Evolutionary conservation across 352 stramenopile species (phyloP).

Genomic region (Phytophthora sojae): DNA sequence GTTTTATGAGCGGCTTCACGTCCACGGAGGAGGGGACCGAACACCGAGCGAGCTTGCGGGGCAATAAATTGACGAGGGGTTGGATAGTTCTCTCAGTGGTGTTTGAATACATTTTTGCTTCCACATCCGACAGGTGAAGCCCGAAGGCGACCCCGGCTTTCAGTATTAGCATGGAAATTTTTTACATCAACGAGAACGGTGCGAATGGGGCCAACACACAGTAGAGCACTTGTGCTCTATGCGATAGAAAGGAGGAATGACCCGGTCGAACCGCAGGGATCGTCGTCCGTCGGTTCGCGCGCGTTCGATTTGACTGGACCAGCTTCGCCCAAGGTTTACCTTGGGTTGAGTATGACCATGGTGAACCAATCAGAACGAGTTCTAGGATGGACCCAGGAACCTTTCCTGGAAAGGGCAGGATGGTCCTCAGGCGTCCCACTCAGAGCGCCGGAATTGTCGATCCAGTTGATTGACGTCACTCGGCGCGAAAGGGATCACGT

Average conservation of each 20-base stretch:
- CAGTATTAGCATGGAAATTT: slow-evolving; percentile 88
- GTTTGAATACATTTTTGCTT: slow-evolving; percentile 82
- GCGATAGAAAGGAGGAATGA: slow-evolving; percentile 25
- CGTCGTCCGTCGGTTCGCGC: too few relatives aligned
- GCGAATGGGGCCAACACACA: background rate
- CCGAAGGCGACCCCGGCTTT: slow-evolving; percentile 42
- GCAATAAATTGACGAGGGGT: background rate
- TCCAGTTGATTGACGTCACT: background rate
- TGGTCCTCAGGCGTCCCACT: slow-evolving; percentile 4
- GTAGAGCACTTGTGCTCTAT: background rate
- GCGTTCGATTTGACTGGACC: slow-evolving; percentile 28
- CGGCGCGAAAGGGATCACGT: background rate
- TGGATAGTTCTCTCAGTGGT: slow-evolving; percentile 69
- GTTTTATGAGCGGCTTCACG: slow-evolving; percentile 61
- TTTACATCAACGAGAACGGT: slow-evolving; percentile 67
- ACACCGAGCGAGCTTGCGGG: slow-evolving; percentile 79
- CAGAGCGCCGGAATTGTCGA: slow-evolving; percentile 5
- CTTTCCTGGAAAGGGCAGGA: background rate
- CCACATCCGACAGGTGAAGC: slow-evolving; percentile 49
- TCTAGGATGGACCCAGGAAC: background rate
- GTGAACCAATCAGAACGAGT: slow-evolving; percentile 23
- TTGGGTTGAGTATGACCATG: slow-evolving; percentile 3
- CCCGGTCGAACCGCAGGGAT: background rate
- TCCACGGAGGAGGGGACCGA: slow-evolving; percentile 41
- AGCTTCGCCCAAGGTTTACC: slow-evolving; percentile 6